Evolutionary conservation across 495 filamentous ascomycete species (phyloP), one percentile per base, ranked within the genome.

Genomic region (Penicillium psychrofluorescens): DNA sequence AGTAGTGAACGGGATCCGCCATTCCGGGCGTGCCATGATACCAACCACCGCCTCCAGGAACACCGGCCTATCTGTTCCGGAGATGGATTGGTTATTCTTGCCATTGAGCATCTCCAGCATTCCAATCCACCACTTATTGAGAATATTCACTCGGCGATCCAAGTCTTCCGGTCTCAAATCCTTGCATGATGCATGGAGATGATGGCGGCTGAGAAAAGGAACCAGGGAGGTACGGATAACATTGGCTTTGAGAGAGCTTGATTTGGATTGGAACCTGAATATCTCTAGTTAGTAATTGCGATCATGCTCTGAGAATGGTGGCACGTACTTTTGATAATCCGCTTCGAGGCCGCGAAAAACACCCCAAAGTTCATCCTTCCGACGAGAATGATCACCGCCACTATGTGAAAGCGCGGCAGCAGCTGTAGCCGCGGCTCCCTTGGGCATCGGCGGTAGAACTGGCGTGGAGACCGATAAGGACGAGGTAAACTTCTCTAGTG

Each of bases 121-220:
- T 7, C 84, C 90, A 32, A 78, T 87, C 92, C 92, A 98, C 92
- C 92, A 98, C 58, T 88, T 92, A 55, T 95, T 89, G 35, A 97
- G 69, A 31, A 94, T 85, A 32, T 80, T 80, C 5, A 86, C 77
- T 44, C 92, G 75, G 31, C 87, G 79, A 46, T 98, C 92, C 35
- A 97, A 63, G 58, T 95, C 89, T 70, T 96, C 92, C 6, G 88
- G 74, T 29, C 78, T 68, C 22, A 90, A 61, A 38, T 73, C 75
- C 49, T 70, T 74, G 49, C 79, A 84, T 5, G 86, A 90, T 2
- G 79, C 65, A 52, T 92, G 84, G n/a, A 77, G 61, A 36, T 79
- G 75, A 51, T 89, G 79, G 38, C 77, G 82, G 41, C 77, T 73
- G 32, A 98, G 70, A 53, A 97, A 95, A 0, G 91, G 90, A n/a